phyloP scores from a whole-genome alignment of 352 stramenopile genomes.

The Pythium vanterpoolii region DNA sequence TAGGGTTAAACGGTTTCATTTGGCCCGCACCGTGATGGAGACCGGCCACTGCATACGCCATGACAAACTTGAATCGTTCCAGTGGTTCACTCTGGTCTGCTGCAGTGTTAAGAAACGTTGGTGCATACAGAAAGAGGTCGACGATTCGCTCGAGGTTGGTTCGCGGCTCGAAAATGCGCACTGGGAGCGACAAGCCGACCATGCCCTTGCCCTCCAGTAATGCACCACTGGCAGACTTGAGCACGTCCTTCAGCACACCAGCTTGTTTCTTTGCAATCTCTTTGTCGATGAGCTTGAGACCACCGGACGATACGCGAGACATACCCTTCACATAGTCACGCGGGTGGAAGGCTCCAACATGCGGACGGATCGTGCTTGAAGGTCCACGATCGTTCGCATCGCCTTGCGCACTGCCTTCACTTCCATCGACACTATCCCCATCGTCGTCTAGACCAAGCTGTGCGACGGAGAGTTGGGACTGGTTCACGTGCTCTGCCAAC shows the following conservation, averaged over 20 bases:
- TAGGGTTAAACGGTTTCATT: constrained; percentile 85
- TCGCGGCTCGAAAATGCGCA: constrained; percentile 83
- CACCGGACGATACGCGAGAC: constrained; percentile 64
- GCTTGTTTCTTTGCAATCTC: constrained; percentile 83
- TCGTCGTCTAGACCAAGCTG: constrained; percentile 35
- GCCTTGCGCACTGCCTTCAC: constrained; percentile 20
- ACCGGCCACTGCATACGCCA: constrained; percentile 70
- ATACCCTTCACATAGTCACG: constrained; percentile 81
- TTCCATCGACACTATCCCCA: constrained; percentile 32
- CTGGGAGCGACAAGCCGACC: constrained; percentile 81
- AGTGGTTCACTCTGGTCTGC: constrained; percentile 56
- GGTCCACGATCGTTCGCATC: constrained; percentile 27
- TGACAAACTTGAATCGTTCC: constrained; percentile 80
- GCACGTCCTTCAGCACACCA: constrained; percentile 83
- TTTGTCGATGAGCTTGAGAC: constrained; percentile 81
- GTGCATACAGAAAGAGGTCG: constrained; percentile 78
- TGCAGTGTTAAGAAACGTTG: constrained; percentile 67
- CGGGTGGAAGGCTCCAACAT: constrained; percentile 48
- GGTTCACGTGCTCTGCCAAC: constrained; percentile 58
- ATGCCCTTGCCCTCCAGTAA: constrained; percentile 35
- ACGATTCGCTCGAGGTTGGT: constrained; percentile 79
- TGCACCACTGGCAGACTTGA: constrained; percentile 49
- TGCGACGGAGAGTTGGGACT: constrained; percentile 49
- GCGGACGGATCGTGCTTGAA: neutral
- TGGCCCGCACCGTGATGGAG: constrained; percentile 79